Percentiles rank a stretch among this genome's conserved stretches.
These are phyloP conservation scores for Goffeauzyma gilvescens DNA, from an alignment of 768 basidiomycete genomes.

Conservation along the genomic window DNA sequence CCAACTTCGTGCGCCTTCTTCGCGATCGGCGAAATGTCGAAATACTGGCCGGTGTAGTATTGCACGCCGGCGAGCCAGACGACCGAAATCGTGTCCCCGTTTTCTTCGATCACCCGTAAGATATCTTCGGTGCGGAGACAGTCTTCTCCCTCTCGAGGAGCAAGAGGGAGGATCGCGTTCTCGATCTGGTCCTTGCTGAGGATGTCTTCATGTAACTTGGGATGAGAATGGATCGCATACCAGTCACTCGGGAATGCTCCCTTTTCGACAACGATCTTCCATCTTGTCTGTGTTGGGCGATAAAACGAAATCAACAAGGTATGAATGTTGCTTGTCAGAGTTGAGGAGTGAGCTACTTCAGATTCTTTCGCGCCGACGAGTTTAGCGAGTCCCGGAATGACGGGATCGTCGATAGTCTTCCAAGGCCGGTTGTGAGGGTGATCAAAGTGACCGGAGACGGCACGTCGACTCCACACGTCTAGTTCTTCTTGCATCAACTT, in stretches of 20 bases:
- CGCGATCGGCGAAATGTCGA: constrained; percentile 71
- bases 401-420: constrained; percentile 54
- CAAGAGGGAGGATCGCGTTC: constrained; percentile 55
- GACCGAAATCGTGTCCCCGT: constrained; percentile 47
- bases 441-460: constrained; percentile 68
- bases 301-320: constrained; percentile 89
- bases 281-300: constrained; percentile 61
- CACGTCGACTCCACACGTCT: constrained; percentile 57
- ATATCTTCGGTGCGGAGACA: constrained; percentile 78
- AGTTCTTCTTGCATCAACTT: constrained; percentile 64
- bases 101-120: constrained; percentile 47
- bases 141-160: constrained; percentile 65
- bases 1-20: constrained; percentile 69
- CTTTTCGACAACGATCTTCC: constrained; percentile 86
- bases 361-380: constrained; percentile 67
- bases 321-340: constrained; percentile 85
- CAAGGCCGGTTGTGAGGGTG: constrained; percentile 73
- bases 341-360: constrained; percentile 91
- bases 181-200: constrained; percentile 34
- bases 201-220: constrained; percentile 53
- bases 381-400: constrained; percentile 56
- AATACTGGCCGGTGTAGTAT: constrained; percentile 92
- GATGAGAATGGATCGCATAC: constrained; percentile 94
- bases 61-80: constrained; percentile 87
- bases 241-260: constrained; percentile 93